Conservation (phyloP, 306 rosid genomes). For the Citrullus amarus region DNA sequence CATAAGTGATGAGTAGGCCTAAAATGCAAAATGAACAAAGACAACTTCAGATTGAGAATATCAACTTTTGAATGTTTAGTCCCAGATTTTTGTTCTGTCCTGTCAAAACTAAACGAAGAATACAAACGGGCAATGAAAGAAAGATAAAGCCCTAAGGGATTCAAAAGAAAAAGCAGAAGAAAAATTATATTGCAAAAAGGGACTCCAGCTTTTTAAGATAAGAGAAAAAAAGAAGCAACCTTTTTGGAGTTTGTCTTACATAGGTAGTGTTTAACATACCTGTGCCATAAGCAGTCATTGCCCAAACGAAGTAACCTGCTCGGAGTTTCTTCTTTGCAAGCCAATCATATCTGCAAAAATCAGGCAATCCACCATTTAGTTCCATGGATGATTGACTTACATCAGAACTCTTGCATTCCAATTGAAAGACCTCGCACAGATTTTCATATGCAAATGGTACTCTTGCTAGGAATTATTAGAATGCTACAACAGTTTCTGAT, state of each 20-base stretch:
- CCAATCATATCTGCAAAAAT: constrained; percentile 76
- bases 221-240: background rate
- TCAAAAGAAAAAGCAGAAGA: background rate
- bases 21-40: constrained; percentile 9
- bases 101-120: background rate
- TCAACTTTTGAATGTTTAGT: background rate
- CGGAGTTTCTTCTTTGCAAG: constrained; percentile 71
- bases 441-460: background rate
- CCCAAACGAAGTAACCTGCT: constrained; percentile 87
- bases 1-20: constrained; percentile 90
- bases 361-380: constrained; percentile 13
- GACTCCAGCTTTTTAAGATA: background rate
- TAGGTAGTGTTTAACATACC: constrained; percentile 39
- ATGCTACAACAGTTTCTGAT: background rate
- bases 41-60: background rate
- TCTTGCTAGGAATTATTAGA: background rate
- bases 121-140: background rate
- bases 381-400: background rate
- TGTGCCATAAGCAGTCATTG: constrained; percentile 93
- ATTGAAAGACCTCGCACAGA: background rate
- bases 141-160: background rate
- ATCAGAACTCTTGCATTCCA: background rate
- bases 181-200: background rate
- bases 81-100: background rate
- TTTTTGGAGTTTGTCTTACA: background rate